These are phyloP conservation scores for Retiboletus flavoniger DNA, from an alignment of 1,284 basidiomycete species.

Conservation along the genomic window DNA sequence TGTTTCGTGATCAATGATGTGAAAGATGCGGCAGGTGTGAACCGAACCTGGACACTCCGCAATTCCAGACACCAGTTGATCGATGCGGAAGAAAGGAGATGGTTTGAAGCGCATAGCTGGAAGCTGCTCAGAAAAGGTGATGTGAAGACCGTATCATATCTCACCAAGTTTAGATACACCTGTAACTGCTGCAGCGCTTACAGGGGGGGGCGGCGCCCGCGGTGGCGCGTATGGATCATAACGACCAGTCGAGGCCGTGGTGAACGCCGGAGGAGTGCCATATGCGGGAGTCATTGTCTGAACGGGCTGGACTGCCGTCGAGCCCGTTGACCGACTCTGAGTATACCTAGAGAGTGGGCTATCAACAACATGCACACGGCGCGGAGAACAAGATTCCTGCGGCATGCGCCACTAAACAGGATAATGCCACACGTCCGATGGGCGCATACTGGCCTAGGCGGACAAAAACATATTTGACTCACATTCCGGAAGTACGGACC, in stretches of 20 bases:
- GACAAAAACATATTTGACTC: slow-evolving; percentile 38
- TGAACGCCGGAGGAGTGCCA: slow-evolving; percentile 23
- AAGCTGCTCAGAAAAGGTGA: slow-evolving; percentile 11
- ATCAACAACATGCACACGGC: slow-evolving; percentile 17
- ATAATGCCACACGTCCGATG: slow-evolving; percentile 11
- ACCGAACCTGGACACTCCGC: slow-evolving; percentile 71
- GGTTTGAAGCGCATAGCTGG: slow-evolving; percentile 73
- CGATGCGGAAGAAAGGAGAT: slow-evolving; percentile 74
- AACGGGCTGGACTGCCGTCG: slow-evolving; percentile 25
- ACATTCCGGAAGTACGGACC: slow-evolving; percentile 61
- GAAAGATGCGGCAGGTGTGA: slow-evolving; percentile 1
- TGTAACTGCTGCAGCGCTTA: slow-evolving; percentile 36
- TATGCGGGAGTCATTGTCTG: slow-evolving; percentile 25
- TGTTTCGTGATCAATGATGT: slow-evolving; percentile 35
- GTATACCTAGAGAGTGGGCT: slow-evolving; percentile 23
- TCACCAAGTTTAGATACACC: slow-evolving; percentile 33
- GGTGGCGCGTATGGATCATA: slow-evolving; percentile 67
- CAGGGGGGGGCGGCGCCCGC: slow-evolving; percentile 42
- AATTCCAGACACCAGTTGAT: slow-evolving; percentile 61
- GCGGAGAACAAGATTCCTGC: slow-evolving; percentile 1
- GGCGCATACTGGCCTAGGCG: slow-evolving; percentile 4
- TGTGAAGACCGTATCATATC: neutral
- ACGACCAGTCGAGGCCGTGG: slow-evolving; percentile 36
- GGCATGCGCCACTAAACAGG: slow-evolving; percentile 5
- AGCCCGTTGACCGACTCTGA: slow-evolving; percentile 26